phyloP scores from a whole-genome alignment of 768 basidiomycete species.

The Termitomyces heimii region DNA sequence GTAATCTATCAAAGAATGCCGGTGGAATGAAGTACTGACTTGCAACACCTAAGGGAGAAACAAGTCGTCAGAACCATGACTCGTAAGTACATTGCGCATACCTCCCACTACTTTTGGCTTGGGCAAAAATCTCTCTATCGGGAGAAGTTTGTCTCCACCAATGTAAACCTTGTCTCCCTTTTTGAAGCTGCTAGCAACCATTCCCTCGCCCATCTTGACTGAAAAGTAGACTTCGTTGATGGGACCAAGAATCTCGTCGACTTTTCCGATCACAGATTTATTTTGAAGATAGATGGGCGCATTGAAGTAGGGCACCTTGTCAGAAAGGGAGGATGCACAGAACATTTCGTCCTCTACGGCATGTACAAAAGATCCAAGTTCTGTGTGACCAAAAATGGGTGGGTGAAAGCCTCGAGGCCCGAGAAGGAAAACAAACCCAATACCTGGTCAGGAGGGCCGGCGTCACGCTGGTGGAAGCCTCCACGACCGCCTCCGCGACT shows the following conservation, averaged over 20 bases:
- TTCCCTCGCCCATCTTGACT: slow-evolving; percentile 94
- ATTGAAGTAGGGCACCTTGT: slow-evolving; percentile 99
- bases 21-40: slow-evolving; percentile 28
- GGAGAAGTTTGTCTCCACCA: slow-evolving; percentile 93
- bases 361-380: slow-evolving; percentile 90
- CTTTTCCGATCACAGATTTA: slow-evolving; percentile 93
- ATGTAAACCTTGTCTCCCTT: slow-evolving; percentile 99
- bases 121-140: slow-evolving; percentile 94
- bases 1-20: slow-evolving; percentile 3
- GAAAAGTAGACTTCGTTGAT: slow-evolving; percentile 99
- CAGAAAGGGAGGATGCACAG: slow-evolving; percentile 74
- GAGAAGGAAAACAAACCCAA: slow-evolving; percentile 43
- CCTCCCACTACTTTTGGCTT: slow-evolving; percentile 85
- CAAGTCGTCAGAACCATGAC: neutral
- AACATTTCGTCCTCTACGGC: slow-evolving; percentile 99
- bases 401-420: neutral
- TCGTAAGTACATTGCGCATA: slow-evolving; percentile 19
- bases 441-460: slow-evolving; percentile 76
- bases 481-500: slow-evolving; percentile 65
- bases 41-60: slow-evolving; percentile 32
- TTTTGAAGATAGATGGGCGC: slow-evolving; percentile 97
- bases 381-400: slow-evolving; percentile 32
- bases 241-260: slow-evolving; percentile 99
- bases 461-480: slow-evolving; percentile 65
- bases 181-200: slow-evolving; percentile 94